These are phyloP conservation scores for Melocanna baccifera DNA, from an alignment of 176 grass and related monocot species.

Conservation along the genomic window DNA sequence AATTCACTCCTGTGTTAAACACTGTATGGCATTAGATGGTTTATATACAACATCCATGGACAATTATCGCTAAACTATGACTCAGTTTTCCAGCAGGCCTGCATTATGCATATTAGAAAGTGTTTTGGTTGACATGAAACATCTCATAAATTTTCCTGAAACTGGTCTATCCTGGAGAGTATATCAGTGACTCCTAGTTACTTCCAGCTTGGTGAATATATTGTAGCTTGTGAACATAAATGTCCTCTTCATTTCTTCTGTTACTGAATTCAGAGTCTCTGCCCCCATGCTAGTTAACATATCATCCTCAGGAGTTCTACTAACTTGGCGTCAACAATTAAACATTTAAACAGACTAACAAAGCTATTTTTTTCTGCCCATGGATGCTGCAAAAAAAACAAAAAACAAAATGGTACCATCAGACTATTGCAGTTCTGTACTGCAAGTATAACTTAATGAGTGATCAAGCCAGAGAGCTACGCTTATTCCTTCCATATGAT, in stretches of 20 bases:
- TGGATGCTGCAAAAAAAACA: neutral
- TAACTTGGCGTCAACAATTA: neutral
- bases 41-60: neutral
- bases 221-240: neutral
- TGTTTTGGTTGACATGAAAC: neutral
- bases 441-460: neutral
- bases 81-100: neutral
- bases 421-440: neutral
- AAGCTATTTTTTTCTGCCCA: neutral
- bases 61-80: neutral
- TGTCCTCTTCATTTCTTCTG: neutral
- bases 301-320: neutral
- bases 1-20: neutral
- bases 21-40: neutral
- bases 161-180: neutral
- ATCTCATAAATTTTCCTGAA: neutral
- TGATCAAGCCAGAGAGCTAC: neutral
- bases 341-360: neutral
- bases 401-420: neutral
- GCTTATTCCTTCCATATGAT: neutral
- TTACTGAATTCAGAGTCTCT: neutral
- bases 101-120: neutral
- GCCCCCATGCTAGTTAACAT: neutral
- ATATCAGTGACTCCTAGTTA: neutral
- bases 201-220: neutral